Conservation (phyloP, 1,284 basidiomycete genomes). For the Papiliotrema fonsecae region DNA sequence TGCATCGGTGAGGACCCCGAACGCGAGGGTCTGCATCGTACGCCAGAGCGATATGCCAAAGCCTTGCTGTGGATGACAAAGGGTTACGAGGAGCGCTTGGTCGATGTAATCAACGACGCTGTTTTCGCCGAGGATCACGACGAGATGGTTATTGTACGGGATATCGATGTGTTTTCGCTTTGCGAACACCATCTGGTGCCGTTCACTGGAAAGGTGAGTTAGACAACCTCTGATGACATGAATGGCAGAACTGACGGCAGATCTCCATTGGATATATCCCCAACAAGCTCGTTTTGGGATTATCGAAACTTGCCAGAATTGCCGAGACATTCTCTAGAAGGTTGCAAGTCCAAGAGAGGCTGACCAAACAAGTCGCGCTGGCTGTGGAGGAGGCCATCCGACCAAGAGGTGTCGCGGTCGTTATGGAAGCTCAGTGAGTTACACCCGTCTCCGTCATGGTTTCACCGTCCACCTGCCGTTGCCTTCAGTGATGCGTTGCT, state of each 20-base stretch:
- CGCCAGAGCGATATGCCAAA: conserved; percentile 94
- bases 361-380: conserved; percentile 96
- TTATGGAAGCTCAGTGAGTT: conserved; percentile 93
- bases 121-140: conserved; percentile 99
- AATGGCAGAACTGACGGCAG: conserved; percentile 30
- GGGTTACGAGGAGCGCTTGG: conserved; percentile 90
- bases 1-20: conserved; percentile 98
- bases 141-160: conserved; percentile 97
- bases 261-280: conserved; percentile 88
- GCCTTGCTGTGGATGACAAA: conserved; percentile 99
- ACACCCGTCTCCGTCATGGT: neutral
- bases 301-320: conserved; percentile 96
- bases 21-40: conserved; percentile 82
- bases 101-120: conserved; percentile 97
- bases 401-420: conserved; percentile 96
- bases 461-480: neutral
- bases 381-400: conserved; percentile 96
- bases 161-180: conserved; percentile 94
- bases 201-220: conserved; percentile 87
- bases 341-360: conserved; percentile 93
- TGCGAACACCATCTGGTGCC: conserved; percentile 99
- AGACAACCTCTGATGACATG: conserved; percentile 3
- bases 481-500: conserved; percentile 1
- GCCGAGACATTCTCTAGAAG: conserved; percentile 96
- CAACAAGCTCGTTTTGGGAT: conserved; percentile 86